phyloP scores from a whole-genome alignment of 2,329 filamentous ascomycete genomes.

The Ophiobolus disseminans region DNA sequence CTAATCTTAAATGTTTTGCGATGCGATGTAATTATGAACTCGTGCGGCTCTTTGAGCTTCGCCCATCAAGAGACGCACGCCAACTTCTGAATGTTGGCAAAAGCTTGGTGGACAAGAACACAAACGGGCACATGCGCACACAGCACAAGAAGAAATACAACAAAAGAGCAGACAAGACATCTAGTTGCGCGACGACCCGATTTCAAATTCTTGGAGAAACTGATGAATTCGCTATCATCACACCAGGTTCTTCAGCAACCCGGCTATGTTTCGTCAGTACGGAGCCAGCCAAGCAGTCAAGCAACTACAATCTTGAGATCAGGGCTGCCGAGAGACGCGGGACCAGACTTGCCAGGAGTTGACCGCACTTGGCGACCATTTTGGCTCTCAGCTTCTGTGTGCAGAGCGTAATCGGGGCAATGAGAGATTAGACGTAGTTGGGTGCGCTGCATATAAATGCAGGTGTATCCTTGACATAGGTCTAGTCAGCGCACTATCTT shows the following conservation, averaged over 20 bases:
- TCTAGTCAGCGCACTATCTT: not conserved
- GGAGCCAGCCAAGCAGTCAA: slow-evolving; percentile 8
- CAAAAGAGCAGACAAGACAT: slow-evolving; percentile 4
- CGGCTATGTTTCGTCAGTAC: slow-evolving; percentile 4
- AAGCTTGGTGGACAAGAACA: slow-evolving; percentile 11
- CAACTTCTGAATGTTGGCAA: slow-evolving; percentile 5
- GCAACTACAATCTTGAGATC: slow-evolving; percentile 2
- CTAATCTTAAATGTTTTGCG: no score
- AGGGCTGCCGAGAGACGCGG: slow-evolving; percentile 16
- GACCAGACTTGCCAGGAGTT: slow-evolving; percentile 21
- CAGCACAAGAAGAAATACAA: not conserved
- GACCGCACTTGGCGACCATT: slow-evolving; percentile 12
- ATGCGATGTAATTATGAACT: no score
- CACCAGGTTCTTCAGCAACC: slow-evolving; percentile 3
- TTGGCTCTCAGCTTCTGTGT: not conserved
- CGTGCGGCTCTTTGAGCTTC: no score
- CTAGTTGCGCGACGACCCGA: slow-evolving; percentile 2
- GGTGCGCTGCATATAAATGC: no score
- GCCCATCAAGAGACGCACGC: not conserved
- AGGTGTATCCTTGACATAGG: no score
- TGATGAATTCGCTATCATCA: slow-evolving; percentile 6
- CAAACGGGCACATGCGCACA: not conserved
- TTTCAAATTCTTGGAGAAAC: slow-evolving; percentile 19
- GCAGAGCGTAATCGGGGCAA: slow-evolving; percentile 8
- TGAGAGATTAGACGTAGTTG: slow-evolving; percentile 1